Conservation (phyloP, 1,284 basidiomycete species). For the Marasmius tenuissimus region DNA sequence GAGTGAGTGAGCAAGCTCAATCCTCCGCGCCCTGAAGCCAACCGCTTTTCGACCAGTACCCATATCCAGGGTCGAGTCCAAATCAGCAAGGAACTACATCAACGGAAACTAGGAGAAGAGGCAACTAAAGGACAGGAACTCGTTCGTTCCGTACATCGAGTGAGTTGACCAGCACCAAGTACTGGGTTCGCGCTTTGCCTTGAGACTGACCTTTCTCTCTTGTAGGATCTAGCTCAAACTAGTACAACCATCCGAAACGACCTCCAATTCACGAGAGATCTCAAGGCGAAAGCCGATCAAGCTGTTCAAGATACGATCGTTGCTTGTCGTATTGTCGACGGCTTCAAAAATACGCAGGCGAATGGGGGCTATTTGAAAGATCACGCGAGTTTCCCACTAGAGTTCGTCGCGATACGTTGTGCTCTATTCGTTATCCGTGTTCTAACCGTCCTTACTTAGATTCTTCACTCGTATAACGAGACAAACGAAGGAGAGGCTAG, state of each 20-base stretch:
- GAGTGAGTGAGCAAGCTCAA: slow-evolving; percentile 51
- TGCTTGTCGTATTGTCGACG: slow-evolving; percentile 72
- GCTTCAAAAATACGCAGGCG: slow-evolving; percentile 70
- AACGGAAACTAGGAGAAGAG: slow-evolving; percentile 73
- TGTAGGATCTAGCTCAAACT: slow-evolving; percentile 60
- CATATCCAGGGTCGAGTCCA: slow-evolving; percentile 77
- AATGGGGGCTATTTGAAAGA: slow-evolving; percentile 68
- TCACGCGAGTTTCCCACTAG: slow-evolving; percentile 78
- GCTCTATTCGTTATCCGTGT: neutral
- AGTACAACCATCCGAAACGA: slow-evolving; percentile 69
- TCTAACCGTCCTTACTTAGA: slow-evolving; percentile 33
- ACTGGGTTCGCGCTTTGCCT: neutral
- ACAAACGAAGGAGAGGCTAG: slow-evolving; percentile 69
- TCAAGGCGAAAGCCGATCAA: slow-evolving; percentile 73
- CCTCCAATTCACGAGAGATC: slow-evolving; percentile 60
- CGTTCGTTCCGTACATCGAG: slow-evolving; percentile 66
- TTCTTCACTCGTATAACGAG: slow-evolving; percentile 73
- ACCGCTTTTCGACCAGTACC: slow-evolving; percentile 39
- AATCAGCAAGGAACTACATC: slow-evolving; percentile 75
- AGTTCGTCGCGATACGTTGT: slow-evolving; percentile 45
- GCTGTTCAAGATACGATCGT: slow-evolving; percentile 75
- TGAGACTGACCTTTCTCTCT: neutral
- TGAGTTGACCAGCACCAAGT: slow-evolving; percentile 23
- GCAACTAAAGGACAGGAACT: slow-evolving; percentile 70
- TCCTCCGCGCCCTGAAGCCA: neutral